Evolutionary conservation across 352 stramenopile genomes (phyloP), one percentile per base, ranked within the genome.

Genomic region (Blastocystis sp.): DNA sequence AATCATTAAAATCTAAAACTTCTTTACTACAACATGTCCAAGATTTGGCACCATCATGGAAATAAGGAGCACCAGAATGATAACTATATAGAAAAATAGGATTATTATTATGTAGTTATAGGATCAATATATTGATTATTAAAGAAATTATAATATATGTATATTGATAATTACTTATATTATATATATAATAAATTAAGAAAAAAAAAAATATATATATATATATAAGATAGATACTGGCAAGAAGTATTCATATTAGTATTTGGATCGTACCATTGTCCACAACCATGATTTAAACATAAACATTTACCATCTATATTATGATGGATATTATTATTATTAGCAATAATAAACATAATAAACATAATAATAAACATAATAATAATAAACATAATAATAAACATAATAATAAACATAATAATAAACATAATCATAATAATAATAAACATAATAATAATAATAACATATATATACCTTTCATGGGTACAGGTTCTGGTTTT

Each of bases 11-110:
- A 68, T 91, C 43, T 30, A 43, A 31, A 5, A 41, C 41, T 31
- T 73, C 68, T 48, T 70, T 66, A 65, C 88, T 84, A 64, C 83
- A 93, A 73, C 83, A 93, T 58, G 73, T 82, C 83, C 83, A 93
- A 70, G 77, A 88, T 70, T 93, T 93, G 66, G 78, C 77, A 39
- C 78, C 78, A 59, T 93, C 83, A 65, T 90, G 82, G 70, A 93
- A 93, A 31, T 92, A 77, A 0, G 82, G 82, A 30, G 79, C 73
- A 6, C 77, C 78, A 4, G 73, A 74, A 68, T 92, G 82, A 70
- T 74, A 73, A 11, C 43, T 70, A 2, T 13, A 3, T n/a, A 16
- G 36, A n/a, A 27, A 4, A 47, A 59, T 19, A 31, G 21, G 33
- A 31, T 16, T 24, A 1, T 2, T 33, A 25, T 13, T 16, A 59